Conservation (phyloP, 192 early-diverging fungal genomes). For the Coemansia sp. region DNA sequence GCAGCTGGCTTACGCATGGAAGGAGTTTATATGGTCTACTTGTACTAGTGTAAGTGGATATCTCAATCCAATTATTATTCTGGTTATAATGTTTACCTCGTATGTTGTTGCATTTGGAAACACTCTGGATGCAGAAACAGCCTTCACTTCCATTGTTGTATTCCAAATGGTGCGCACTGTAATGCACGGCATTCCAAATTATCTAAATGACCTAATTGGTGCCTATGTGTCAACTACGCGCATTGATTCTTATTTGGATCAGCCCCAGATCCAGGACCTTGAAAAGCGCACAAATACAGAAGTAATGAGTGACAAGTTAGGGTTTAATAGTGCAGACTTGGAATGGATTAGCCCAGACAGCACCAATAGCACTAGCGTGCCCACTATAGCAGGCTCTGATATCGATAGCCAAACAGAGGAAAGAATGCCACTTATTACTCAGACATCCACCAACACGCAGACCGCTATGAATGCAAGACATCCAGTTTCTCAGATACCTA, state of each 20-base stretch:
- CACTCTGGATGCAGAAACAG: constrained; percentile 56
- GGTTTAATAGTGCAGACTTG: constrained; percentile 39
- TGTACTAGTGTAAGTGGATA: constrained; percentile 27
- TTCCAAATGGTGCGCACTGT: constrained; percentile 55
- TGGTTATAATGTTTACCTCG: constrained; percentile 52
- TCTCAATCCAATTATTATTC: constrained; percentile 48
- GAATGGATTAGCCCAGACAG: constrained; percentile 14
- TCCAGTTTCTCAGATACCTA: neutral
- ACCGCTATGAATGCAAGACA: neutral
- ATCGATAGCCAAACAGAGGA: neutral
- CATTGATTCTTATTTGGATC: constrained; percentile 71
- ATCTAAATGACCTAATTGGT: constrained; percentile 56
- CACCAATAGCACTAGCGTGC: neutral
- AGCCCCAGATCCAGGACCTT: constrained; percentile 64
- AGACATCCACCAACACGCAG: neutral
- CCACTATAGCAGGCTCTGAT: neutral
- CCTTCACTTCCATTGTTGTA: constrained; percentile 66
- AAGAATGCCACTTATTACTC: neutral
- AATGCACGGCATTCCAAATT: constrained; percentile 48
- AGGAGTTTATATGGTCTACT: constrained; percentile 52
- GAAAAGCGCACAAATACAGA: constrained; percentile 26
- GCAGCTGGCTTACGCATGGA: constrained; percentile 44
- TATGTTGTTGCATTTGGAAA: constrained; percentile 61
- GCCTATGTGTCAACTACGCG: constrained; percentile 63
- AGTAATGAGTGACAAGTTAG: constrained; percentile 5